Evolutionary conservation across 805 yeast species (phyloP).

Genomic region (Yarrowia sp.): DNA sequence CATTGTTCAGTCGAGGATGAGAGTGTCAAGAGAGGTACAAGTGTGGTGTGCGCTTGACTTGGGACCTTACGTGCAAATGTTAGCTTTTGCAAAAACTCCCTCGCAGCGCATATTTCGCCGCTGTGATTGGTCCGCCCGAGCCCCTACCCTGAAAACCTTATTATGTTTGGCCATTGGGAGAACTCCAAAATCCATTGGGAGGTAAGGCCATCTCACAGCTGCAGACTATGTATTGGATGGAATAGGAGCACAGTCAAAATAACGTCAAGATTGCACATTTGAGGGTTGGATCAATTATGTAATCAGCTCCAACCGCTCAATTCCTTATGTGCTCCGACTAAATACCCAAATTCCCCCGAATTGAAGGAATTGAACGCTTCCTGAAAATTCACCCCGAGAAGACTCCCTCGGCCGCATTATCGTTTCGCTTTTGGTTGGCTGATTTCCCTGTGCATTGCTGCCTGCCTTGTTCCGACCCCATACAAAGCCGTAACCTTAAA

Average conservation of each 20-base stretch:
- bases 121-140: slow-evolving; percentile 14
- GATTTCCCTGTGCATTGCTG: slow-evolving; percentile 21
- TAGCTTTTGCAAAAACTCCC: slow-evolving; percentile 39
- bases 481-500: not conserved
- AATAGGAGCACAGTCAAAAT: not conserved
- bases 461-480: slow-evolving; percentile 11
- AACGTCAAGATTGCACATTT: not conserved
- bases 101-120: slow-evolving; percentile 27
- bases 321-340: not conserved
- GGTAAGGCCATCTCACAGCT: slow-evolving; percentile 16
- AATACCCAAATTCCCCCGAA: not conserved
- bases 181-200: slow-evolving; percentile 2
- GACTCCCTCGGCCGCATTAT: slow-evolving; percentile 16
- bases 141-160: slow-evolving; percentile 25
- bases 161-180: slow-evolving; percentile 24
- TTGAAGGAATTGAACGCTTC: not conserved
- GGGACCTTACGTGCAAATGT: slow-evolving; percentile 38
- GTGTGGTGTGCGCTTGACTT: slow-evolving; percentile 36
- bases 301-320: not conserved
- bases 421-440: slow-evolving; percentile 36
- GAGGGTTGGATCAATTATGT: too few relatives aligned
- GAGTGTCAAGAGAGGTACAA: slow-evolving; percentile 34
- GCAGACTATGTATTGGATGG: not conserved
- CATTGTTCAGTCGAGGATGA: slow-evolving; percentile 33
- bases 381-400: too few relatives aligned